phyloP scores from a whole-genome alignment of 352 stramenopile species.

The Thalassiosira livingstoniorum region DNA sequence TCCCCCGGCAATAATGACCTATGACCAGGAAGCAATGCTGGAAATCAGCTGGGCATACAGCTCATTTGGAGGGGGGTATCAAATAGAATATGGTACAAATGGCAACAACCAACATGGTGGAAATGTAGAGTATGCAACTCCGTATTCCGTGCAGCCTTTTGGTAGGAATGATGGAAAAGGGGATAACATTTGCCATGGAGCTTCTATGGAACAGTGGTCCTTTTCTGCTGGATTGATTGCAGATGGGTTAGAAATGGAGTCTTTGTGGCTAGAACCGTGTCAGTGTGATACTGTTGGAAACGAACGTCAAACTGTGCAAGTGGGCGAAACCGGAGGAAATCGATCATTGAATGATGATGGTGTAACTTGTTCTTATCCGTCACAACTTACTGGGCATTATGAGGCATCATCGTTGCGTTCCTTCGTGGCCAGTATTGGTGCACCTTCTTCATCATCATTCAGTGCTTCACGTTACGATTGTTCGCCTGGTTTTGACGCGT shows the following conservation, averaged over 20 bases:
- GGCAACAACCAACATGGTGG: background rate
- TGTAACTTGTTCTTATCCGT: constrained; percentile 29
- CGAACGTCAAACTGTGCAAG: background rate
- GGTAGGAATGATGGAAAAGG: constrained; percentile 78
- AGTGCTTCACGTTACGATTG: constrained; percentile 73
- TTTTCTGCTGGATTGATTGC: constrained; percentile 30
- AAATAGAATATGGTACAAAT: background rate
- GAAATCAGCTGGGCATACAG: constrained; percentile 42
- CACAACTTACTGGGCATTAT: constrained; percentile 32
- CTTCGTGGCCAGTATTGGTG: constrained; percentile 33
- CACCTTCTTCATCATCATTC: constrained; percentile 12
- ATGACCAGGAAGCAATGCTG: constrained; percentile 66
- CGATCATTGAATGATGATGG: too few relatives aligned
- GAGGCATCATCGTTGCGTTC: constrained; percentile 36
- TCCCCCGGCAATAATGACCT: constrained; percentile 18
- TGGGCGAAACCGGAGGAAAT: background rate
- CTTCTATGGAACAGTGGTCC: constrained; percentile 62
- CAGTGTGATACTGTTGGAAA: constrained; percentile 3
- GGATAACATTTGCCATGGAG: constrained; percentile 89
- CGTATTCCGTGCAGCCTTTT: background rate
- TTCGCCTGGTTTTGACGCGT: constrained; percentile 38
- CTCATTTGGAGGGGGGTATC: constrained; percentile 24
- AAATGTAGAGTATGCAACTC: constrained; percentile 5
- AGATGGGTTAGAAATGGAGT: constrained; percentile 13
- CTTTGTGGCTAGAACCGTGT: constrained; percentile 32